These are phyloP conservation scores for Acephala macrosclerotiorum DNA, from an alignment of 2,329 filamentous ascomycete genomes.

Conservation along the genomic window DNA sequence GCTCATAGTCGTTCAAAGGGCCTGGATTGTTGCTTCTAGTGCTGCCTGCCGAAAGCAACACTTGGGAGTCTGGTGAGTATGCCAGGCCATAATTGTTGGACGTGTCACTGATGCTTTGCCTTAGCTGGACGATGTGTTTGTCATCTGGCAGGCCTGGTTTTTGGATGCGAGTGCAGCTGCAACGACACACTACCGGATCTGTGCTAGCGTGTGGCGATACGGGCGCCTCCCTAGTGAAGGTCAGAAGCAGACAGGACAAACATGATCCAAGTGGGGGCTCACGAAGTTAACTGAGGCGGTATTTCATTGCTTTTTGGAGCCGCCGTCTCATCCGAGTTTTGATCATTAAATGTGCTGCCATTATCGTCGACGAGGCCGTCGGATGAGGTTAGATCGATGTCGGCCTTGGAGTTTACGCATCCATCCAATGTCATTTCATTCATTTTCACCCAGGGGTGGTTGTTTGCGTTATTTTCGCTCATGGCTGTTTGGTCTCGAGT, in stretches of 20 bases:
- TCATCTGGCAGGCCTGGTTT: neutral
- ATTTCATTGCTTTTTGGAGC: neutral
- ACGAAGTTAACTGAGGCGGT: neutral
- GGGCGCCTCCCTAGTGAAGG: neutral
- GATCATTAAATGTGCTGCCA: neutral
- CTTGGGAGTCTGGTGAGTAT: neutral
- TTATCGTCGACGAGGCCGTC: neutral
- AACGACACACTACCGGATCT: neutral
- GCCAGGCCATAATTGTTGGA: neutral
- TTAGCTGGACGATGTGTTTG: neutral
- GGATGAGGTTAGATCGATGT: neutral
- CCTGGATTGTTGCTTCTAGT: neutral
- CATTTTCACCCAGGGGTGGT: neutral
- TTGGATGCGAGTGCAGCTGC: neutral
- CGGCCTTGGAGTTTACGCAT: neutral
- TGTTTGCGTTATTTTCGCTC: neutral
- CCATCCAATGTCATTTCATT: slow-evolving; percentile 2
- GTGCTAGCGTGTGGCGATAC: slow-evolving; percentile 1
- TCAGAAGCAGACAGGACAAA: neutral
- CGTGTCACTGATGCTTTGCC: neutral
- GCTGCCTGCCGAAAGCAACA: neutral
- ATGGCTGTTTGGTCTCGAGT: neutral
- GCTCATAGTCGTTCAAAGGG: neutral
- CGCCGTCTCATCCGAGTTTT: neutral
- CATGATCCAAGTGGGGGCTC: neutral